Percentiles rank a stretch among this genome's conserved stretches.
Conservation (phyloP, 768 basidiomycete species). For the Nidula microcarpa region DNA sequence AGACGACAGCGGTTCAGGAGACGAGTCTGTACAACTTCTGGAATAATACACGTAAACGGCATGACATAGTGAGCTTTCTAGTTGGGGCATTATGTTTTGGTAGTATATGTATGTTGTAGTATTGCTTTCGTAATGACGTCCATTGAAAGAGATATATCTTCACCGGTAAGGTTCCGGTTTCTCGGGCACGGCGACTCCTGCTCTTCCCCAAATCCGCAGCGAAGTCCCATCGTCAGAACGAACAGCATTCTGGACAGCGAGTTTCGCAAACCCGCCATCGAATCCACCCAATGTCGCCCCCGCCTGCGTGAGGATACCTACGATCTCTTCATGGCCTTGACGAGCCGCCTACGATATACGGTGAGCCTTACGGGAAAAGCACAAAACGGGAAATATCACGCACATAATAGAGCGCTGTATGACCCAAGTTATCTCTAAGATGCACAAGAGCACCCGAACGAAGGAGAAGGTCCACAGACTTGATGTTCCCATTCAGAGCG, state of each 20-base stretch:
- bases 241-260: constrained; percentile 35
- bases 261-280: constrained; percentile 57
- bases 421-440: constrained; percentile 73
- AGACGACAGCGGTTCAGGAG: constrained; percentile 21
- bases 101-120: too few species aligned
- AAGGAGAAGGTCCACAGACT: constrained; percentile 48
- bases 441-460: constrained; percentile 80
- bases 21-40: constrained; percentile 10
- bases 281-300: constrained; percentile 73
- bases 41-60: neutral
- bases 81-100: too few species aligned
- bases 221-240: constrained; percentile 38
- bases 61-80: too few species aligned
- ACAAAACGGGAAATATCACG: constrained; percentile 13
- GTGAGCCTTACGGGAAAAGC: constrained; percentile 1
- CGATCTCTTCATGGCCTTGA: constrained; percentile 58
- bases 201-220: constrained; percentile 53
- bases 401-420: constrained; percentile 83
- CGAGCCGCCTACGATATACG: constrained; percentile 59
- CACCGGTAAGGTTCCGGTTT: too few species aligned
- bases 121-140: too few species aligned
- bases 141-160: too few species aligned
- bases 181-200: constrained; percentile 40
- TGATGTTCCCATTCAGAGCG: constrained; percentile 59
- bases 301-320: constrained; percentile 62